Conservation (phyloP, 2,329 filamentous ascomycete genomes). For the Aphanoascus verrucosus region DNA sequence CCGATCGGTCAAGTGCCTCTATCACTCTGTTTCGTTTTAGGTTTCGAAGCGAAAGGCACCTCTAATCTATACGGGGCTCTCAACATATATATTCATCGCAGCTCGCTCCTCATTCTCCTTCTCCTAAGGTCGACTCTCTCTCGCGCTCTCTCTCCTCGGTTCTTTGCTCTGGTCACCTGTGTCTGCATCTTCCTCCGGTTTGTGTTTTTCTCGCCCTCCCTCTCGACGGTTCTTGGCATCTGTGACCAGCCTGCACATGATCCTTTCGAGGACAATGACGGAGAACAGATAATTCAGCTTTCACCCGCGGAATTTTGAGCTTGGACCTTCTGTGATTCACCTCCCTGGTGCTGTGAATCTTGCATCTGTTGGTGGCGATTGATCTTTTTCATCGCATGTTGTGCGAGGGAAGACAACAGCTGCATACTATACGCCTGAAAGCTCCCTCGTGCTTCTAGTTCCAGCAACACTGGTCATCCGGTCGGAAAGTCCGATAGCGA, state of each 20-base stretch:
- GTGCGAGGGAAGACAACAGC: constrained; percentile 10
- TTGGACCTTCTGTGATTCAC: constrained; percentile 7
- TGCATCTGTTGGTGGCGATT: constrained; percentile 7
- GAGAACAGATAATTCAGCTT: constrained; percentile 1
- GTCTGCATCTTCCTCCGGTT: background rate
- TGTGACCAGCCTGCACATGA: constrained; percentile 7
- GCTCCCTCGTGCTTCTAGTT: background rate
- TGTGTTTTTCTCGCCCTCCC: background rate
- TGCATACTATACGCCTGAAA: constrained; percentile 2
- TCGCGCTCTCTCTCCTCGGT: background rate
- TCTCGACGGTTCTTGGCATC: background rate
- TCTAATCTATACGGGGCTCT: background rate
- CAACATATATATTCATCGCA: background rate
- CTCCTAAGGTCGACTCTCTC: background rate
- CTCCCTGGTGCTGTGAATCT: constrained; percentile 7
- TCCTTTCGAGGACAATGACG: background rate
- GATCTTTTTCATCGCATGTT: constrained; percentile 1
- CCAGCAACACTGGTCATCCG: constrained; percentile 3
- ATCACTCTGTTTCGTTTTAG: background rate
- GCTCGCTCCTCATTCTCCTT: background rate
- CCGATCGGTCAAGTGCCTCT: background rate
- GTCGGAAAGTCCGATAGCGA: constrained; percentile 3
- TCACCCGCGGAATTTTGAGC: constrained; percentile 8
- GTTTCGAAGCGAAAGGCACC: background rate
- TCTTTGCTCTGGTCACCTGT: background rate